A percentile compares a stretch with the other conserved stretches of the same genome.
These are phyloP conservation scores for Phytophthora citricola DNA, from an alignment of 352 stramenopile genomes.

Conservation along the genomic window DNA sequence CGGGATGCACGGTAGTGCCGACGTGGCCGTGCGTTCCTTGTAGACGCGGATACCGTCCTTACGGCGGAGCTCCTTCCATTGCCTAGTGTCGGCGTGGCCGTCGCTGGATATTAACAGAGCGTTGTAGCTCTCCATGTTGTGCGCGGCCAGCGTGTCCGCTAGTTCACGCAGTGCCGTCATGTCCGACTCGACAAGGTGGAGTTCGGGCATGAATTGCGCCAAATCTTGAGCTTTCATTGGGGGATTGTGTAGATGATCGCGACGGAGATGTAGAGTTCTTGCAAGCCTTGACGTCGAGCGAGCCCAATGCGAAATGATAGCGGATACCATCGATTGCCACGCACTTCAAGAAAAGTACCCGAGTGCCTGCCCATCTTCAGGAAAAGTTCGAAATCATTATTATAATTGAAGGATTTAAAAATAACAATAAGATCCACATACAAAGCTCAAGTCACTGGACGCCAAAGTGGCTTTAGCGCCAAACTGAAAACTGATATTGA, in stretches of 20 bases:
- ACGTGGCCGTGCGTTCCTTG: conserved; percentile 24
- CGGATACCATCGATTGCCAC: conserved; percentile 14
- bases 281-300: neutral
- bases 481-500: too few relatives aligned
- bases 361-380: neutral
- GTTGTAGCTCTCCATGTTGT: conserved; percentile 40
- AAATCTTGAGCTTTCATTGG: conserved; percentile 11
- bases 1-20: conserved; percentile 26
- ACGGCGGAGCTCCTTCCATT: conserved; percentile 42
- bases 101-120: conserved; percentile 19
- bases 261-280: neutral
- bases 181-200: conserved; percentile 33
- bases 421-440: too few relatives aligned
- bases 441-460: too few relatives aligned
- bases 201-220: conserved; percentile 14
- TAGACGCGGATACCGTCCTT: conserved; percentile 39
- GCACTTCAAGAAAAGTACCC: conserved; percentile 7
- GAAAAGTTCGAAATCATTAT: conserved; percentile 11
- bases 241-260: neutral
- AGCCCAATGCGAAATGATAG: conserved; percentile 6
- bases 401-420: too few relatives aligned
- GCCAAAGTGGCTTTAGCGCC: too few relatives aligned
- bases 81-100: conserved; percentile 25
- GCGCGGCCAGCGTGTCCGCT: conserved; percentile 32
- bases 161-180: conserved; percentile 29